Evolutionary conservation across 306 rosid genomes (phyloP).

Genomic region (Vigna radiata): DNA sequence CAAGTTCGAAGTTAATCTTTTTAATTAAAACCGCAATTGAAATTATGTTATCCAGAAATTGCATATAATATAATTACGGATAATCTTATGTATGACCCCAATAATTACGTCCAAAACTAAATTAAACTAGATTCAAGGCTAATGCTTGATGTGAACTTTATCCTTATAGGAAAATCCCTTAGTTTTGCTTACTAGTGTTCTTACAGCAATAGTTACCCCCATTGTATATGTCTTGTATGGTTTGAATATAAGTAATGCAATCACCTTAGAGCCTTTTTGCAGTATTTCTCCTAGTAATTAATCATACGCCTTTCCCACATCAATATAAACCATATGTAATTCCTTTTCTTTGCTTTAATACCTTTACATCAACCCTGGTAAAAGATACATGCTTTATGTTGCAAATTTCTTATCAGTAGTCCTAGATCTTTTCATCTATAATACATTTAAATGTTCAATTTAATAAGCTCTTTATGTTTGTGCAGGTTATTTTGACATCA

Average conservation of each 20-base stretch:
- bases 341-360: background rate
- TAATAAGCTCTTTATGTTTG: constrained; percentile 21
- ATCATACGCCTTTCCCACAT: background rate
- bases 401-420: background rate
- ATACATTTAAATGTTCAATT: constrained; percentile 23
- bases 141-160: background rate
- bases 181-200: background rate
- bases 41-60: background rate
- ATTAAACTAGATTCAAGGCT: background rate
- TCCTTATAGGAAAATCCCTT: background rate
- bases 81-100: background rate
- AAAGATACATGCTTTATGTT: background rate
- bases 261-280: background rate
- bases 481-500: constrained; percentile 73
- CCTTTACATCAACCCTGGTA: background rate
- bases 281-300: background rate
- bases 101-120: background rate
- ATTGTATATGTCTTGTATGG: background rate
- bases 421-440: background rate
- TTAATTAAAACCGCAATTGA: too few species aligned
- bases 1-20: too few species aligned
- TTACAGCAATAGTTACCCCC: background rate
- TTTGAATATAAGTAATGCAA: background rate
- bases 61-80: background rate
- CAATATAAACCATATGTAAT: background rate